Evolutionary conservation across 768 basidiomycete genomes (phyloP), one percentile per base, ranked within the genome.

Genomic region (Suillus clintonianus): DNA sequence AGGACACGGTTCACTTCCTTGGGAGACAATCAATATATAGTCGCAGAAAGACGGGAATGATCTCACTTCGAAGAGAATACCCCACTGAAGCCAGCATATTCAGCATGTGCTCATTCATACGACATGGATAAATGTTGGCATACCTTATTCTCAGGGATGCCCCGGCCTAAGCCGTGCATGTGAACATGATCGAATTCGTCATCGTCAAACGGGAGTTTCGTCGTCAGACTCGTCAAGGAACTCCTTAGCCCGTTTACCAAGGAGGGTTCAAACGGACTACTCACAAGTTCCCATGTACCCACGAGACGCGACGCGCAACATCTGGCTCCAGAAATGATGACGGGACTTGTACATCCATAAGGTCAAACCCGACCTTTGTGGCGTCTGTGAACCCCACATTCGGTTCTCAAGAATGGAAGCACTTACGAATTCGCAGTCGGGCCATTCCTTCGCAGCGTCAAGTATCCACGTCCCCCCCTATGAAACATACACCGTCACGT

Each of bases 141-240:
- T 59, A 86, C 89, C 80, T 91, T 91, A 68, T 87, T 90, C 72
- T 92, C 91, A 7, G 89, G 90, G 36, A 92, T 85, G 17, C 85
- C 90, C 68, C 81, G 81, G 0, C 89, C 85, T 63, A 92, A 84
- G 57, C 79, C 78, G 64, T 85, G 81, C 58, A 92, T 84, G 68
- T 89, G 92, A n/a, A 93, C 86, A 72, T 90, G 86, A 73, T 93
- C 91, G 65, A 93, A 93, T 68, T 89, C 86, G 64, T 92, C 90
- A 61, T 92, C 91, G 17, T 92, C 90, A 70, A 92, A 93, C 0
- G 91, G 91, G 22, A 93, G 79, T 68, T 82, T 89, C 13, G 86
- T 90, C 54, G 90, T 90, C 68, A 93, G 75, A 73, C 91, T 92
- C 65, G 2, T 37, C 24, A 27, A 30, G 11, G 11, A 17, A 41